These are phyloP conservation scores for Auricularia auricula-judae DNA, from an alignment of 768 basidiomycete genomes.

Conservation along the genomic window DNA sequence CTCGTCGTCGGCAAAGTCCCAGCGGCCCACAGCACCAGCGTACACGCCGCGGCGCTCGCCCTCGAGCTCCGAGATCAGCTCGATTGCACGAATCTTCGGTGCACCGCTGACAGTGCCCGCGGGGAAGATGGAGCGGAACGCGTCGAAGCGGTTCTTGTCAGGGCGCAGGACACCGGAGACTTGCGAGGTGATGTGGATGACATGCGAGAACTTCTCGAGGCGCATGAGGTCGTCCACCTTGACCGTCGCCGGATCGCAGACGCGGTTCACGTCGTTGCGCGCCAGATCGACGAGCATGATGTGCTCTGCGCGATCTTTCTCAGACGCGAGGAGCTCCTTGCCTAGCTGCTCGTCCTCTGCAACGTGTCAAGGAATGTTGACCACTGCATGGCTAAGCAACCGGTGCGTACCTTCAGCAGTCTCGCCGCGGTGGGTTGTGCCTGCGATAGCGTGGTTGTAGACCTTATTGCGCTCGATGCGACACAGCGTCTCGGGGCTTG, in stretches of 20 bases:
- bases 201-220: conserved; percentile 93
- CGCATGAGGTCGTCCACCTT: conserved; percentile 93
- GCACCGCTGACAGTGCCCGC: conserved; percentile 98
- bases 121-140: conserved; percentile 97
- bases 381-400: conserved; percentile 2
- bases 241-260: conserved; percentile 90
- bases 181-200: conserved; percentile 94
- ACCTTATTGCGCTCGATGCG: conserved; percentile 89
- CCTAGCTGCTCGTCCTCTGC: conserved; percentile 85
- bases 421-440: conserved; percentile 82
- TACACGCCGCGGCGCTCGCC: conserved; percentile 88
- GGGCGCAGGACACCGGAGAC: conserved; percentile 79
- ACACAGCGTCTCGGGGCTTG: conserved; percentile 94
- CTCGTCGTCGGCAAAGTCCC: conserved; percentile 87
- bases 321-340: conserved; percentile 62
- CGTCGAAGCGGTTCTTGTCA: conserved; percentile 85
- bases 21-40: conserved; percentile 95
- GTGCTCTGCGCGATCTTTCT: conserved; percentile 95
- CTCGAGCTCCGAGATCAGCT: conserved; percentile 80
- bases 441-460: conserved; percentile 96
- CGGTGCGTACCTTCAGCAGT: conserved; percentile 61
- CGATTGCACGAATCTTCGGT: conserved; percentile 97
- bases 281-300: conserved; percentile 99
- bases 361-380: conserved; percentile 3
- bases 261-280: conserved; percentile 95